A percentile compares a stretch with the other conserved stretches of the same genome.
Evolutionary conservation across 352 stramenopile genomes (phyloP).

Genomic region (Phytophthora nicotianae): DNA sequence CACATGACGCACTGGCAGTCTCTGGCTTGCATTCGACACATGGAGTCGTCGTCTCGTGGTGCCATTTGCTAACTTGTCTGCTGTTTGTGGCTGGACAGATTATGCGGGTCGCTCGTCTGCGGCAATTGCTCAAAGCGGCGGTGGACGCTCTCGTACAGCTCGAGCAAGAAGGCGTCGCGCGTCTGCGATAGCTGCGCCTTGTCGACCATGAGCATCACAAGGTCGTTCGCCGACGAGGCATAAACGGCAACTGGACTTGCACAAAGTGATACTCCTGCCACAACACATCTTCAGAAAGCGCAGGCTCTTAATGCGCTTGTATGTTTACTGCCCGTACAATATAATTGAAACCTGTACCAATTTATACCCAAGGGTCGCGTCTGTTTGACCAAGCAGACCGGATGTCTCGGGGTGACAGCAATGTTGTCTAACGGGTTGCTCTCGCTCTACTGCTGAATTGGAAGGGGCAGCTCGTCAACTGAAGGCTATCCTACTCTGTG

Average conservation of each 20-base stretch:
- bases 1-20: neutral
- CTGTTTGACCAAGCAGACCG: conserved; percentile 11
- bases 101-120: conserved; percentile 84
- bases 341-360: conserved; percentile 28
- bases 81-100: conserved; percentile 41
- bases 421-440: conserved; percentile 13
- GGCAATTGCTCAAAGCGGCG: conserved; percentile 81
- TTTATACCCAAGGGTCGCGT: conserved; percentile 21
- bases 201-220: conserved; percentile 47
- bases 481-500: conserved; percentile 11
- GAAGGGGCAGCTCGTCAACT: conserved; percentile 19
- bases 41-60: conserved; percentile 11
- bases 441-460: conserved; percentile 30
- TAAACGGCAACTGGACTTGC: conserved; percentile 10
- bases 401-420: conserved; percentile 12
- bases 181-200: conserved; percentile 76
- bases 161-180: conserved; percentile 79
- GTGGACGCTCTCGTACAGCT: conserved; percentile 78
- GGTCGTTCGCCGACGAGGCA: conserved; percentile 35
- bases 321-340: conserved; percentile 10
- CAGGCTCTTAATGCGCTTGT: conserved; percentile 6
- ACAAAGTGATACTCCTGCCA: conserved; percentile 11
- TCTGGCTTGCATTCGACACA: conserved; percentile 18
- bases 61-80: conserved; percentile 31
- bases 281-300: conserved; percentile 19